These are phyloP conservation scores for Fusarium sp. DNA, from an alignment of 2,329 filamentous ascomycete genomes.

Conservation along the genomic window DNA sequence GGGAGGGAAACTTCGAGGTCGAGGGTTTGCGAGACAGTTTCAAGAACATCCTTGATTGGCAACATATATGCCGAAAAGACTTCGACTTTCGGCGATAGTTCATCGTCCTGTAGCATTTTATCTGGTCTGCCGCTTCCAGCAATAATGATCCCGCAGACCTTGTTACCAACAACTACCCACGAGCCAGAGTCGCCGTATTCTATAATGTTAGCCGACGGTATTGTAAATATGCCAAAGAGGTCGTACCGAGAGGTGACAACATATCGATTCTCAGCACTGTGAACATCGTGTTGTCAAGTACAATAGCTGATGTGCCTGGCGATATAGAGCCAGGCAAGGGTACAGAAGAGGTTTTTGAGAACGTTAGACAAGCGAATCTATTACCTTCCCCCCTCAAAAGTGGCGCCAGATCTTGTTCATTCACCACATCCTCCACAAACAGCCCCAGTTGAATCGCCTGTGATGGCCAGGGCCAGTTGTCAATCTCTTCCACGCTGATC, in stretches of 20 bases:
- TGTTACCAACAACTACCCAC: not conserved
- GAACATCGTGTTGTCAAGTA: not conserved
- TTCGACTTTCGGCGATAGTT: not conserved
- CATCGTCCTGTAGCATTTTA: not conserved
- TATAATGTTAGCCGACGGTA: not conserved
- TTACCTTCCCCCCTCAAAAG: not conserved
- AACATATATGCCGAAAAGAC: not conserved
- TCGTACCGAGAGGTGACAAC: not conserved
- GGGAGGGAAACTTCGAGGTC: not conserved
- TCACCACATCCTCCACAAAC: not conserved
- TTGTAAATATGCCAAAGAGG: too few species aligned
- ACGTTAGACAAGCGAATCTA: not conserved
- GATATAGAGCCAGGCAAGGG: not conserved
- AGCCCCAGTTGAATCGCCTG: not conserved
- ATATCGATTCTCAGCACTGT: not conserved
- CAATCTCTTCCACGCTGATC: not conserved
- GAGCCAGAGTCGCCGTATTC: constrained; percentile 2
- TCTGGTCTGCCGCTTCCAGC: not conserved
- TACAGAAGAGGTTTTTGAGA: not conserved
- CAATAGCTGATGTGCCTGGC: not conserved
- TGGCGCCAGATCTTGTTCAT: not conserved
- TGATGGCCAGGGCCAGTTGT: not conserved
- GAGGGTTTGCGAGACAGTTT: not conserved
- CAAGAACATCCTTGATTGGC: not conserved
- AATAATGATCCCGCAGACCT: not conserved